Conservation (phyloP, 2,329 filamentous ascomycete genomes). For the Alternaria consortialis region DNA sequence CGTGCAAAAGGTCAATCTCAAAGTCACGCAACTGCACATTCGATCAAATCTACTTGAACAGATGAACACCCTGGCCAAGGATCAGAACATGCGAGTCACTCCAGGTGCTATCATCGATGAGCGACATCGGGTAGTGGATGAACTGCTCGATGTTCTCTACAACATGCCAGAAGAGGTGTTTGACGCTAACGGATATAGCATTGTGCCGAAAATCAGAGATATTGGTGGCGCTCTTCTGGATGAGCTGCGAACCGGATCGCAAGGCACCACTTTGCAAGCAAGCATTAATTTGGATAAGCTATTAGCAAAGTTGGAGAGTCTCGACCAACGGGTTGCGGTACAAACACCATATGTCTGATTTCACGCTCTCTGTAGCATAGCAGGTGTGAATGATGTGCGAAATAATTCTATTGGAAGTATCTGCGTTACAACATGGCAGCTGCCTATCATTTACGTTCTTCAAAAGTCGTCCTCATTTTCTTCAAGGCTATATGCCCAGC, state of each 20-base stretch:
- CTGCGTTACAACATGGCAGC: neutral
- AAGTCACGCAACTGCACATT: constrained; percentile 34
- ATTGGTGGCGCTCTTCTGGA: constrained; percentile 30
- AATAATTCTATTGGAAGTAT: neutral
- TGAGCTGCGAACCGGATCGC: constrained; percentile 25
- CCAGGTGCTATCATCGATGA: constrained; percentile 28
- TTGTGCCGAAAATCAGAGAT: constrained; percentile 31
- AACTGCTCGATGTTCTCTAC: constrained; percentile 28
- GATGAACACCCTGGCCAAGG: constrained; percentile 27
- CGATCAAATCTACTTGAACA: constrained; percentile 33
- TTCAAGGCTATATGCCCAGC: constrained; percentile 37
- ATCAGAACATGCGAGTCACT: constrained; percentile 21
- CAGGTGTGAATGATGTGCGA: neutral
- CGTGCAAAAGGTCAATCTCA: constrained; percentile 33
- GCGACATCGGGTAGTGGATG: constrained; percentile 27
- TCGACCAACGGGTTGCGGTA: constrained; percentile 20
- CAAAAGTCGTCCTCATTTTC: constrained; percentile 30
- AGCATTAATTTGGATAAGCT: constrained; percentile 26
- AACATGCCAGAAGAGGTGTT: constrained; percentile 31
- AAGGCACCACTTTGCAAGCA: constrained; percentile 23
- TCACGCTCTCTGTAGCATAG: neutral
- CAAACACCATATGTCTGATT: constrained; percentile 9
- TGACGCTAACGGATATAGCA: constrained; percentile 33
- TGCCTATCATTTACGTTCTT: neutral
- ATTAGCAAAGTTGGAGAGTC: constrained; percentile 24